Evolutionary conservation across 345 rosid genomes (phyloP), one percentile per base, ranked within the genome.

Genomic region (Lenwebbia sp.): DNA sequence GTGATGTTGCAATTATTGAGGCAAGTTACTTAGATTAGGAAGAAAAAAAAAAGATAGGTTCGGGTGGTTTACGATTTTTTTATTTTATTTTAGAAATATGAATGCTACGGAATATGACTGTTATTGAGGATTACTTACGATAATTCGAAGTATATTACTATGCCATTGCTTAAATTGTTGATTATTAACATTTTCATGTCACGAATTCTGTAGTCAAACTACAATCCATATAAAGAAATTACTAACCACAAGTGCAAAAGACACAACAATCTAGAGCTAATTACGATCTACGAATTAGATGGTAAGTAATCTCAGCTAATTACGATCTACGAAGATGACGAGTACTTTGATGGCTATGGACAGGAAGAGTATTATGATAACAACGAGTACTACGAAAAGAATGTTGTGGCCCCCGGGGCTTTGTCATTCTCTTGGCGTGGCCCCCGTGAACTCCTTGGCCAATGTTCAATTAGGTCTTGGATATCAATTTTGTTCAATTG

Each of bases 321-420:
- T 44, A 44, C 47, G 47, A 44, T 44, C 47, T 6, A 44, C 47
- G 47, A 44, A 7, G 47, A 44, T 44, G 47, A 44, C 5, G 93
- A 92, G 13, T 93, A 92, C 37, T 90, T 87, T 26, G 90, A 87
- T 52, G 90, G 88, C 53, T 86, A 92, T 15, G 74, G 37, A 60
- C 74, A 60, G 74, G 93, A 91, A 83, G 92, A 93, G 60, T 89
- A 90, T 40, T 88, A 86, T 62, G 92, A 90, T n/a, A 91, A 92
- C 22, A 93, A 92, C 22, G 92, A 88, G 23, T 92, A 92, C 83
- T 90, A 88, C 6, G 93, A 92, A 17, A 93, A 92, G 23, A 44
- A 44, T 44, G 47, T 44, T 44, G 47, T 44, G 9, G 9, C 47
- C 47, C 47, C 9, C 5, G 47, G 9, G 47, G 47, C 47, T 44